Conservation (phyloP, 23 red algal genomes). For the Gracilariopsis chorda region DNA sequence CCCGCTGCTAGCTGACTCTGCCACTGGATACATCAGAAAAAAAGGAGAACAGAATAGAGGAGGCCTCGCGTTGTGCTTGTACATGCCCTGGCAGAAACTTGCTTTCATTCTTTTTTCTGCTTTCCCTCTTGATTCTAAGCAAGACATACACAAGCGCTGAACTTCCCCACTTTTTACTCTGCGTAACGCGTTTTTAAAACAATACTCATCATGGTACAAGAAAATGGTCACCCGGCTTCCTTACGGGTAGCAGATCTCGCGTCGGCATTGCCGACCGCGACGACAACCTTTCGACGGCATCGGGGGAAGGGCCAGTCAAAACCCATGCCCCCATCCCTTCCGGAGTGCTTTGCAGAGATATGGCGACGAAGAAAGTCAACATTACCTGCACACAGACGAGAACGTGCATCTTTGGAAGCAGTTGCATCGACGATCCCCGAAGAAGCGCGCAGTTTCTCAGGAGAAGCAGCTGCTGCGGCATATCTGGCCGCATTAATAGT, state of each 20-base stretch:
- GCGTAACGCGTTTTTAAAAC: too few species aligned
- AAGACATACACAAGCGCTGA: too few species aligned
- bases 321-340: conserved; percentile 24
- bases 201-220: not conserved
- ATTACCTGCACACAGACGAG: conserved; percentile 4
- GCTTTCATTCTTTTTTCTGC: too few species aligned
- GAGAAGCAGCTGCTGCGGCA: conserved; percentile 19
- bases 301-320: not conserved
- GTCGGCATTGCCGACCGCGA: not conserved
- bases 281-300: not conserved
- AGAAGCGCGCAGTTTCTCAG: conserved; percentile 5
- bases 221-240: not conserved
- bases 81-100: too few species aligned
- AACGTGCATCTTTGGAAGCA: conserved; percentile 47
- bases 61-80: too few species aligned
- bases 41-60: too few species aligned
- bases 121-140: too few species aligned
- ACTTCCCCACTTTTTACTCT: too few species aligned
- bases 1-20: too few species aligned
- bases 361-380: conserved; percentile 30
- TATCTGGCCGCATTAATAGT: conserved; percentile 53
- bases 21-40: too few species aligned
- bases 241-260: not conserved
- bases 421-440: conserved; percentile 41
- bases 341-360: conserved; percentile 42